These are phyloP conservation scores for Ampelocalamus luodianensis DNA, from an alignment of 176 grass and related monocot species.

Conservation along the genomic window DNA sequence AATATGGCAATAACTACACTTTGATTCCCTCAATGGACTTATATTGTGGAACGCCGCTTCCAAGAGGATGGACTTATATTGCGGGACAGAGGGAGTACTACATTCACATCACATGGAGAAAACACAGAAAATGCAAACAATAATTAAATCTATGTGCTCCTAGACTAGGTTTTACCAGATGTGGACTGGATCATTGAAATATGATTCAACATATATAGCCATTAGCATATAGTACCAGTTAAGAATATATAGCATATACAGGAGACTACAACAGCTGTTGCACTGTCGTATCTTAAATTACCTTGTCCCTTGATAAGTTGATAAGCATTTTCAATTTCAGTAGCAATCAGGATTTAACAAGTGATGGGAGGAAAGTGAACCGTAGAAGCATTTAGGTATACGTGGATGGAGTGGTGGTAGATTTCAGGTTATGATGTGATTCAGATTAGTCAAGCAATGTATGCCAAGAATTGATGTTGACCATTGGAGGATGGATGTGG, in stretches of 20 bases:
- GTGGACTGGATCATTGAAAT: neutral
- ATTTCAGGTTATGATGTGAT: slow-evolving; percentile 12
- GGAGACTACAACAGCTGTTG: neutral
- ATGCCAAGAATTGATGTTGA: neutral
- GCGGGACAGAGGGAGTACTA: neutral
- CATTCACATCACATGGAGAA: neutral
- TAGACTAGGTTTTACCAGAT: neutral
- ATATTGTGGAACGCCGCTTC: no score
- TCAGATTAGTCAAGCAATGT: neutral
- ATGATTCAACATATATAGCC: neutral
- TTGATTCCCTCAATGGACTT: no score
- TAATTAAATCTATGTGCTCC: neutral
- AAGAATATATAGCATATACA: neutral
- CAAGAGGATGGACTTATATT: no score
- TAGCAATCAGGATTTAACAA: neutral
- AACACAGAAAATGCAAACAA: neutral
- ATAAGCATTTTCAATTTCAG: neutral
- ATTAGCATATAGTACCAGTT: neutral
- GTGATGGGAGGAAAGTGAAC: neutral
- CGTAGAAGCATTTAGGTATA: neutral
- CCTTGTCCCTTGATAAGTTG: neutral
- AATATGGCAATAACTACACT: no score
- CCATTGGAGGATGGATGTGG: neutral
- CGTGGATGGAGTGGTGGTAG: neutral
- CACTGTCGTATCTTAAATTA: neutral